These are phyloP conservation scores for Fusarium sacchari DNA, from an alignment of 2,329 filamentous ascomycete genomes.

Conservation along the genomic window DNA sequence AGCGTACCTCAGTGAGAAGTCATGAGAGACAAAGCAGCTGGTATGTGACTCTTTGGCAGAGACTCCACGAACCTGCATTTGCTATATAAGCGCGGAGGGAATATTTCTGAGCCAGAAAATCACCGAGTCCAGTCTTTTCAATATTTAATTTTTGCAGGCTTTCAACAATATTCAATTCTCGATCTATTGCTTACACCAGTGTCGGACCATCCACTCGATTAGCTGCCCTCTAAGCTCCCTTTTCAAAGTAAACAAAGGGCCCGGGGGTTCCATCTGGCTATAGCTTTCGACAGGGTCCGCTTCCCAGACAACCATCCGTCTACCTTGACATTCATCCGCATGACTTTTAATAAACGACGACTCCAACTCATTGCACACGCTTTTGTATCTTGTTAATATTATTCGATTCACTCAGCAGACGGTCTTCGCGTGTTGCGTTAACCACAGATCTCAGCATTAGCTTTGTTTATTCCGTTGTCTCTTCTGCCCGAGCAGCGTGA, in stretches of 20 bases:
- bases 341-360: slow-evolving; percentile 35
- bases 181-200: slow-evolving; percentile 12
- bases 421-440: background rate
- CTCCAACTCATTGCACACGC: slow-evolving; percentile 15
- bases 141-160: background rate
- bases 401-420: slow-evolving; percentile 3
- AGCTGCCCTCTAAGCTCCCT: slow-evolving; percentile 48
- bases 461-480: slow-evolving; percentile 11
- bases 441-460: slow-evolving; percentile 1
- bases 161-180: slow-evolving; percentile 1
- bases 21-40: slow-evolving; percentile 19
- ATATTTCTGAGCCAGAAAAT: background rate
- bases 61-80: slow-evolving; percentile 36
- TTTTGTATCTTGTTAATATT: slow-evolving; percentile 8
- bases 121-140: background rate
- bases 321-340: slow-evolving; percentile 27
- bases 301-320: slow-evolving; percentile 50
- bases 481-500: slow-evolving; percentile 11
- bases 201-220: slow-evolving; percentile 15
- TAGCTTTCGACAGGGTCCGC: slow-evolving; percentile 43
- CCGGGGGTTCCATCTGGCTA: slow-evolving; percentile 31
- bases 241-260: slow-evolving; percentile 54
- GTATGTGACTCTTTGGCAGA: slow-evolving; percentile 31
- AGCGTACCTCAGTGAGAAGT: slow-evolving; percentile 6
- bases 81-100: slow-evolving; percentile 2